Evolutionary conservation across 2,329 filamentous ascomycete genomes (phyloP).

Genomic region (Trichoderma gracile): DNA sequence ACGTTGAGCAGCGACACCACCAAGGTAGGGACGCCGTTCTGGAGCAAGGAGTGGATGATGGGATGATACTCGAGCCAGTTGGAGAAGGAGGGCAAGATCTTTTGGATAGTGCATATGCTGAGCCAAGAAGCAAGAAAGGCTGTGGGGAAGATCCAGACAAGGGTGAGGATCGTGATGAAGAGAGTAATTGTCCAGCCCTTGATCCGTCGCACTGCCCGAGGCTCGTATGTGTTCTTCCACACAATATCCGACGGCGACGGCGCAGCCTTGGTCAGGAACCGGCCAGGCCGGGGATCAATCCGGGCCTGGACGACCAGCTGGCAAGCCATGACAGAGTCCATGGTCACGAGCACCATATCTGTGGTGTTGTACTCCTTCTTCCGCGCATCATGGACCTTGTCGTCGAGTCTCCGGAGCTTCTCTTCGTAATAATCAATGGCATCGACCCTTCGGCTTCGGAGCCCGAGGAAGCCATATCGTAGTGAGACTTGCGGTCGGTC

Average conservation of each 20-base stretch:
- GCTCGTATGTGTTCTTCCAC: slow-evolving; percentile 89
- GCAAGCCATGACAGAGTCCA: slow-evolving; percentile 89
- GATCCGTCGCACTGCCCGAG: slow-evolving; percentile 70
- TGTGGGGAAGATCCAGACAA: slow-evolving; percentile 86
- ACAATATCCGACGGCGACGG: slow-evolving; percentile 91
- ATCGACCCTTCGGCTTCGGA: slow-evolving; percentile 74
- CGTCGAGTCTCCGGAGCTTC: slow-evolving; percentile 75
- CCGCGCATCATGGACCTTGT: slow-evolving; percentile 68
- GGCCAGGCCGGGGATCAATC: slow-evolving; percentile 84
- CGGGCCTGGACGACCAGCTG: slow-evolving; percentile 97
- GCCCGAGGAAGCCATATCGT: slow-evolving; percentile 73
- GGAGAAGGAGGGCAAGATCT: slow-evolving; percentile 70
- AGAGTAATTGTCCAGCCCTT: slow-evolving; percentile 82
- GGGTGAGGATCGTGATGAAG: slow-evolving; percentile 77
- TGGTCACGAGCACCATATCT: slow-evolving; percentile 90
- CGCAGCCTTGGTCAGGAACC: slow-evolving; percentile 79
- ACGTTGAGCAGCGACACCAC: slow-evolving; percentile 86
- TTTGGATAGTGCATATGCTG: slow-evolving; percentile 76
- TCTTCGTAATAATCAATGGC: slow-evolving; percentile 95
- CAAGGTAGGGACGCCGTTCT: slow-evolving; percentile 83
- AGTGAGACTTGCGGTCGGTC: slow-evolving; percentile 69
- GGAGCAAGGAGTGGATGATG: slow-evolving; percentile 73
- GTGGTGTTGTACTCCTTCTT: slow-evolving; percentile 75
- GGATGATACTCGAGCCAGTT: slow-evolving; percentile 66
- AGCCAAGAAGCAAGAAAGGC: slow-evolving; percentile 76